Evolutionary conservation across 2,329 filamentous ascomycete genomes (phyloP), one percentile per base, ranked within the genome.

Genomic region (Huntiella savannae): DNA sequence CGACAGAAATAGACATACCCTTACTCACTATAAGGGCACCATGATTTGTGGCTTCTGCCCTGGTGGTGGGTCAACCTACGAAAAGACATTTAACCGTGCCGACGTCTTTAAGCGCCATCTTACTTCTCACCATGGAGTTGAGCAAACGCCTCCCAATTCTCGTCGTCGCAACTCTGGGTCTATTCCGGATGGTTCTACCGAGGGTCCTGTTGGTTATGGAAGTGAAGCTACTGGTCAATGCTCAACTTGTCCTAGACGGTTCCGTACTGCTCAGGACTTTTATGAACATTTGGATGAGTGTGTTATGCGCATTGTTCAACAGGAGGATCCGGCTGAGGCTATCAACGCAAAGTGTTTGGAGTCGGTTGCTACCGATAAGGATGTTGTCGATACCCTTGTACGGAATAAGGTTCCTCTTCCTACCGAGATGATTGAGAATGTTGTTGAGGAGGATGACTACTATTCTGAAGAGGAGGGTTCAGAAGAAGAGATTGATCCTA

Each of bases 1-100:
- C 59, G 87, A 95, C 68, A 93, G 93, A 71, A 94, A 94, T 64
- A 70, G 87, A 39, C 87, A 95, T 61, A 93, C 86, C 4, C 63
- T 94, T 52, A 95, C 87, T 4, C 87, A 95, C 61, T 95, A 94
- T 72, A 94, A 94, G 65, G 87, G 87, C 36, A 94, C 83, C 42
- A 94, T 94, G 87, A 84, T 94, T 17, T 95, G 87, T 58, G 86
- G 85, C 28, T 95, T 94, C 66, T 94, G 87, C 56, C 84, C 86
- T 1, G 84, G 85, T 33, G 85, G 83, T 22, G 87, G 87, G 3
- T 88, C 85, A 4, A 75, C 85, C 5, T 81, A 82, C 1, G 87
- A 94, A 63, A 95, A 94, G 73, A 88, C 82, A 53, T 95, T 95
- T 60, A 94, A 95, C 66, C 77, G 87, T 48, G 86, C 87, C 49